Conservation (phyloP, 2,329 filamentous ascomycete genomes). For the Colletotrichum sp. region DNA sequence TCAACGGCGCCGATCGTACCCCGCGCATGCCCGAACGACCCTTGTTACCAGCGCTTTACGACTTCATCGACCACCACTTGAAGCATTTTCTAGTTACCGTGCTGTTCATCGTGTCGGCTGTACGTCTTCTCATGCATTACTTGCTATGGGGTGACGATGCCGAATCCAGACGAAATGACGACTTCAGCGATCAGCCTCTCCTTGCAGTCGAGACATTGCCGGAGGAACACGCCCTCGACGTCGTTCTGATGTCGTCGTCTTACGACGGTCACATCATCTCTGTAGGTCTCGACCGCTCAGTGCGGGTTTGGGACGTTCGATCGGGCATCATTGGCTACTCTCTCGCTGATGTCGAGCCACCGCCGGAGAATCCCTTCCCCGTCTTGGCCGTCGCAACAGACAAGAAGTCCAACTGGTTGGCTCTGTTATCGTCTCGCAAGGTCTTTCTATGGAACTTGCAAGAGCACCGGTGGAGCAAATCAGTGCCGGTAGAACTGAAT, state of each 20-base stretch:
- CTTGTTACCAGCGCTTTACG: constrained; percentile 65
- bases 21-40: constrained; percentile 53
- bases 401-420: constrained; percentile 67
- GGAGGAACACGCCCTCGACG: constrained; percentile 71
- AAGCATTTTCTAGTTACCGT: constrained; percentile 66
- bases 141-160: constrained; percentile 70
- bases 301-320: constrained; percentile 70
- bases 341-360: constrained; percentile 43
- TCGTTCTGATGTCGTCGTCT: constrained; percentile 68
- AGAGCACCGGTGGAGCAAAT: constrained; percentile 61
- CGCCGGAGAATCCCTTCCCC: constrained; percentile 56
- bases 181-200: constrained; percentile 51
- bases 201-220: constrained; percentile 66
- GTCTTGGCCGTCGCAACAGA: constrained; percentile 70
- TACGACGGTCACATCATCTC: constrained; percentile 70
- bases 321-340: constrained; percentile 46
- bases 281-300: constrained; percentile 71
- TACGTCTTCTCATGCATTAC: constrained; percentile 76
- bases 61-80: constrained; percentile 68
- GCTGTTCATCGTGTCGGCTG: constrained; percentile 65
- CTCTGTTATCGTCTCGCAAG: constrained; percentile 63
- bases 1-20: constrained; percentile 70
- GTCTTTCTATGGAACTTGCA: constrained; percentile 69
- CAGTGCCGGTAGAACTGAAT: constrained; percentile 57
- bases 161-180: constrained; percentile 48